A percentile compares a stretch with the other conserved stretches of the same genome.
Conservation (phyloP, 495 filamentous ascomycete species). For the Tuber brumale region DNA sequence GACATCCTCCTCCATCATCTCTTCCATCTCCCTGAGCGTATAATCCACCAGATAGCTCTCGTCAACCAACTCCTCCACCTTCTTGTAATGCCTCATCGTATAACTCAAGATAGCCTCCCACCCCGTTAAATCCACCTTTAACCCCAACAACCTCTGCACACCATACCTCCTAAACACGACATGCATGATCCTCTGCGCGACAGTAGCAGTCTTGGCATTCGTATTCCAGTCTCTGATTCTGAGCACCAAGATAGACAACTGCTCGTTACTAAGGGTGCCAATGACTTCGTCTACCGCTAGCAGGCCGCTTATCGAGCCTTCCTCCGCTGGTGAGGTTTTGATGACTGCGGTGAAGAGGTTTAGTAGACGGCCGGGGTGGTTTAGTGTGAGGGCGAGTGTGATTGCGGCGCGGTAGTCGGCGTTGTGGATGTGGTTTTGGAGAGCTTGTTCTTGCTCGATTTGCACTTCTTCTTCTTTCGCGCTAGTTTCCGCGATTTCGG, state of each 20-base stretch:
- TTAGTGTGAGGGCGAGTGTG: conserved; percentile 79
- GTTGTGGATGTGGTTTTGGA: conserved; percentile 82
- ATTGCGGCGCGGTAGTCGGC: conserved; percentile 87
- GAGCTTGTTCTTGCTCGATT: conserved; percentile 83
- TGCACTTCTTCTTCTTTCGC: conserved; percentile 65
- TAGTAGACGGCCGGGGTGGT: conserved; percentile 82
- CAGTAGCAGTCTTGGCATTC: conserved; percentile 74
- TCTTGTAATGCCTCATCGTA: conserved; percentile 82
- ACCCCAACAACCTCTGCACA: conserved; percentile 61
- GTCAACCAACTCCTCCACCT: conserved; percentile 81
- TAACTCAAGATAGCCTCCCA: conserved; percentile 76
- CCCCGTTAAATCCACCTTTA: conserved; percentile 68
- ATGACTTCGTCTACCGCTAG: conserved; percentile 80
- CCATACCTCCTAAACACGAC: conserved; percentile 72
- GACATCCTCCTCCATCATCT: conserved; percentile 48
- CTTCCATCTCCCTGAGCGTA: conserved; percentile 88
- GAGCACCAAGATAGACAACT: conserved; percentile 70
- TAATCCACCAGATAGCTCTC: conserved; percentile 93
- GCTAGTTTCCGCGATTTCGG: conserved; percentile 65
- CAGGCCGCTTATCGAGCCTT: conserved; percentile 61
- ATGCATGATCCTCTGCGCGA: conserved; percentile 80
- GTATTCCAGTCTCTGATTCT: conserved; percentile 93
- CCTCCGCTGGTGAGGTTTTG: conserved; percentile 55
- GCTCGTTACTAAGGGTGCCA: conserved; percentile 66
- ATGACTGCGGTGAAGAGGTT: conserved; percentile 74